Conservation (phyloP, 2,329 filamentous ascomycete species). For the Aspergillus proliferans region DNA sequence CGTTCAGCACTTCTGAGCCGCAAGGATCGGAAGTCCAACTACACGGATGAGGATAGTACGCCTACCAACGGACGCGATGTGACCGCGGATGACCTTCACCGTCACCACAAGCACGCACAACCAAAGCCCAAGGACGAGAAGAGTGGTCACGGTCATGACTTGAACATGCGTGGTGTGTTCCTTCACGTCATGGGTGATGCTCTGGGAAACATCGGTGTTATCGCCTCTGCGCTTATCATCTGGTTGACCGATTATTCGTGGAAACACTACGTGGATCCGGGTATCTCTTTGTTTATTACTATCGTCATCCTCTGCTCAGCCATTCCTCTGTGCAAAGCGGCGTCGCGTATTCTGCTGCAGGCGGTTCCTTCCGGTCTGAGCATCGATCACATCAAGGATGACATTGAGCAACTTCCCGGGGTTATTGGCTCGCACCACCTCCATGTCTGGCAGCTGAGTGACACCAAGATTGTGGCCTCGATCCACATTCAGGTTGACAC, state of each 20-base stretch:
- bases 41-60: constrained; percentile 24
- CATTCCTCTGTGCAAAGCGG: constrained; percentile 47
- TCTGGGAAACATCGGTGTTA: constrained; percentile 44
- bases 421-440: constrained; percentile 90
- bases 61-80: constrained; percentile 7
- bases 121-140: constrained; percentile 58
- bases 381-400: constrained; percentile 83
- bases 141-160: constrained; percentile 50
- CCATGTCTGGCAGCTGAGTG: constrained; percentile 95
- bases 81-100: constrained; percentile 47
- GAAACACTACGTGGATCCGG: constrained; percentile 82
- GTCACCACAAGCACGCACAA: constrained; percentile 70
- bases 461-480: constrained; percentile 87
- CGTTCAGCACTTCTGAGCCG: constrained; percentile 33
- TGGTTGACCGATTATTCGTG: constrained; percentile 80
- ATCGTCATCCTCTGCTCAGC: constrained; percentile 57
- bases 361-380: constrained; percentile 85
- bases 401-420: constrained; percentile 78
- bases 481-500: constrained; percentile 91
- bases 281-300: constrained; percentile 90
- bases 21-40: constrained; percentile 34
- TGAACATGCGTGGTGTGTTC: constrained; percentile 84
- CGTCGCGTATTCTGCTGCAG: constrained; percentile 77
- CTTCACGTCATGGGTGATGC: constrained; percentile 53
- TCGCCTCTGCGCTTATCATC: constrained; percentile 69